Conservation (phyloP, 2,329 filamentous ascomycete species). For the Fusarium siculi region DNA sequence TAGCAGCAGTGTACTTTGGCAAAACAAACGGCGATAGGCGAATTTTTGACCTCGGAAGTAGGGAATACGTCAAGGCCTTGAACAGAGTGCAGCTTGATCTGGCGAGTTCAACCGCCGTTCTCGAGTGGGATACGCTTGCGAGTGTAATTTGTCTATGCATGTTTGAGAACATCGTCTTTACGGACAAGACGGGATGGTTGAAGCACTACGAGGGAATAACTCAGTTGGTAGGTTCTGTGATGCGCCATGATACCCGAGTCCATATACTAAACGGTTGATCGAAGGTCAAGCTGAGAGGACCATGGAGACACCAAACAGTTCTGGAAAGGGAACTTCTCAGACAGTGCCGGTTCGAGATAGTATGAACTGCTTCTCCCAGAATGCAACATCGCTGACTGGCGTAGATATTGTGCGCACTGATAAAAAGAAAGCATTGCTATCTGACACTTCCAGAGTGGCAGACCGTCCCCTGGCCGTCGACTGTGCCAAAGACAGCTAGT, state of each 20-base stretch:
- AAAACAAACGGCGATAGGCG: conserved; percentile 1
- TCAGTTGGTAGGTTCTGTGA: background rate
- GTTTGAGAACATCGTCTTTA: conserved; percentile 23
- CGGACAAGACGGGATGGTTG: conserved; percentile 8
- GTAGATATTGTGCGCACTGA: conserved; percentile 9
- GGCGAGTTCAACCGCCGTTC: background rate
- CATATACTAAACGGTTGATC: background rate
- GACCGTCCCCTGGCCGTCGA: background rate
- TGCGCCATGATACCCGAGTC: fast-evolving
- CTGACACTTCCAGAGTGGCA: conserved; percentile 10
- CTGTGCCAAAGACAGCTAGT: background rate
- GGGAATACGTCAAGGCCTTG: conserved; percentile 2
- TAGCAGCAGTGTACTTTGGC: conserved; percentile 19
- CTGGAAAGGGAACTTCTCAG: conserved; percentile 10
- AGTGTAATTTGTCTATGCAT: conserved; percentile 19
- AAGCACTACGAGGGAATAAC: conserved; percentile 20
- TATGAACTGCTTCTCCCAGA: fast-evolving
- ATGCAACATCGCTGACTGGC: fast-evolving
- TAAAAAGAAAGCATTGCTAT: conserved; percentile 10
- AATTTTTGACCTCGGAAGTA: background rate
- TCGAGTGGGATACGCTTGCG: conserved; percentile 19
- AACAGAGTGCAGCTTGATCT: background rate
- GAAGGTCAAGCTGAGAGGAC: conserved; percentile 11
- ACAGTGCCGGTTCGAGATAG: conserved; percentile 24
- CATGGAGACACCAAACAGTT: background rate